Percentiles rank a stretch among this genome's conserved stretches.
phyloP scores from a whole-genome alignment of 345 rosid species.

The Passiflora organensis region DNA sequence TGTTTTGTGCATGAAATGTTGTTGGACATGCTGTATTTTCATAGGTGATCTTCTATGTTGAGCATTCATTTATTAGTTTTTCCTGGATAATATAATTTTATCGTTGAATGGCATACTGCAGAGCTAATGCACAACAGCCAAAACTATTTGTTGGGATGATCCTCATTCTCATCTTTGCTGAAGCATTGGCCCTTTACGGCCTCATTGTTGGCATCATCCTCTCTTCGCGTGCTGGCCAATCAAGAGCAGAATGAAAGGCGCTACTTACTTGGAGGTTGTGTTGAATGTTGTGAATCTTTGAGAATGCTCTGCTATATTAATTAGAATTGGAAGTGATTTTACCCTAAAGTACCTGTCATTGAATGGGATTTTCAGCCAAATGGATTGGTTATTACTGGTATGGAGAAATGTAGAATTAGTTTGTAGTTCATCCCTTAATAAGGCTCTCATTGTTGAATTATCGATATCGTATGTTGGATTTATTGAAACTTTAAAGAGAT shows the following conservation, averaged over 20 bases:
- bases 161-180: no score
- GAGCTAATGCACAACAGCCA: slow-evolving; percentile 28
- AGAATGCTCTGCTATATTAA: slow-evolving; percentile 10
- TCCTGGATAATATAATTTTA: neutral
- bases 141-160: slow-evolving; percentile 29
- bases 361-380: slow-evolving; percentile 9
- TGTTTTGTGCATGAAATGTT: no score
- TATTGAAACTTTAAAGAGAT: slow-evolving; percentile 3
- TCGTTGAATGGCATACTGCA: slow-evolving; percentile 8
- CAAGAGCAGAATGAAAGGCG: slow-evolving; percentile 19
- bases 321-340: slow-evolving; percentile 7
- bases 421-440: slow-evolving; percentile 6
- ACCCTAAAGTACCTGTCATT: neutral
- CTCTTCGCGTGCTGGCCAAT: slow-evolving; percentile 25
- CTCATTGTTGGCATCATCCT: slow-evolving; percentile 27
- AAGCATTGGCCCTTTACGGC: slow-evolving; percentile 24
- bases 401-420: slow-evolving; percentile 20
- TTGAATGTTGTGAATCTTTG: slow-evolving; percentile 9
- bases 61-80: neutral
- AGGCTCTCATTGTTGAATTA: slow-evolving; percentile 14
- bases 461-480: slow-evolving; percentile 10
- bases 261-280: neutral
- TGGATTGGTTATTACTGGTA: slow-evolving; percentile 10
- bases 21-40: no score
- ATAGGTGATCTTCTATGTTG: neutral